A percentile compares a stretch with the other conserved stretches of the same genome.
Conservation (phyloP, 2,329 filamentous ascomycete genomes). For the Colletotrichum cordylinicola region DNA sequence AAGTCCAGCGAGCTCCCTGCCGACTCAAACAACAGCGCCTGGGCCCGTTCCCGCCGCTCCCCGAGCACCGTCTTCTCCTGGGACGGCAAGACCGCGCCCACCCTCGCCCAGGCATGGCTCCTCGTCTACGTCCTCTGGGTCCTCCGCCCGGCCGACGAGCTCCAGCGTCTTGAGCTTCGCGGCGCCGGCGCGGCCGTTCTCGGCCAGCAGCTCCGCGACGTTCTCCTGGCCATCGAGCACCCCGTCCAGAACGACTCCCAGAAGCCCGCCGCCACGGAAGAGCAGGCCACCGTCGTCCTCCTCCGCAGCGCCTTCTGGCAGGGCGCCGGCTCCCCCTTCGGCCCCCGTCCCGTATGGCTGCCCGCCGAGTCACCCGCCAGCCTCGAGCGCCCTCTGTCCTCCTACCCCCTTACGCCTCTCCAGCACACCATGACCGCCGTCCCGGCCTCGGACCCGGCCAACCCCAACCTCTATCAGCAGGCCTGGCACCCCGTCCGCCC, state of each 20-base stretch:
- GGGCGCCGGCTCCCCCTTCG: constrained; percentile 71
- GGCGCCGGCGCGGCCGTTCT: constrained; percentile 42
- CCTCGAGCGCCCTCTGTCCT: constrained; percentile 42
- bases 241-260: constrained; percentile 40
- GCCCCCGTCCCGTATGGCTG: constrained; percentile 67
- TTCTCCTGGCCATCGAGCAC: constrained; percentile 56
- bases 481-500: constrained; percentile 74
- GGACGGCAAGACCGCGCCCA: constrained; percentile 45
- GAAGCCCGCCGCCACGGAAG: constrained; percentile 31
- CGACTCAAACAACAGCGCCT: constrained; percentile 59
- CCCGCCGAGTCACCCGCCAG: constrained; percentile 48
- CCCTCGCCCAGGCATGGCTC: constrained; percentile 58
- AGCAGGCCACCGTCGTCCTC: constrained; percentile 43
- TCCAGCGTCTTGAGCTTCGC: constrained; percentile 50
- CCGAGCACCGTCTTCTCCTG: constrained; percentile 52
- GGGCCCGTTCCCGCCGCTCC: constrained; percentile 61
- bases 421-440: constrained; percentile 48
- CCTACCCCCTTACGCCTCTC: constrained; percentile 54
- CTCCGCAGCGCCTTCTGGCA: constrained; percentile 71
- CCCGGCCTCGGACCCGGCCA: constrained; percentile 44
- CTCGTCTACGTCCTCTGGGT: constrained; percentile 59
- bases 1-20: constrained; percentile 55
- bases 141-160: constrained; percentile 52
- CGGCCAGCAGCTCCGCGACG: constrained; percentile 47
- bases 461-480: constrained; percentile 50